Evolutionary conservation across 371 early-diverging fungal species (phyloP).

Genomic region (Zopfochytrium polystomum): DNA sequence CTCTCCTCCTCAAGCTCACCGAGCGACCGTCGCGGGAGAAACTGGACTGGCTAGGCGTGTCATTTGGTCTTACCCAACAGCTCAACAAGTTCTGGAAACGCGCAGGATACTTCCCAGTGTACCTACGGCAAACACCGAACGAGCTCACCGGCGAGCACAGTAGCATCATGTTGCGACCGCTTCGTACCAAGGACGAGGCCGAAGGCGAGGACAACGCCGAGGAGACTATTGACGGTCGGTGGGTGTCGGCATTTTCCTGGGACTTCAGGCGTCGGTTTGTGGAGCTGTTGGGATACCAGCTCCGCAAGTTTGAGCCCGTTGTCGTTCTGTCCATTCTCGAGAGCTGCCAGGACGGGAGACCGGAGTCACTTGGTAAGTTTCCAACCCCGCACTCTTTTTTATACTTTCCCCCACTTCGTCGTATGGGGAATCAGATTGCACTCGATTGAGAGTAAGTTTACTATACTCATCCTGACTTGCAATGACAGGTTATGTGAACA

Average conservation of each 20-base stretch:
- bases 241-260: slow-evolving; percentile 48
- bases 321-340: slow-evolving; percentile 81
- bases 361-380: slow-evolving; percentile 11
- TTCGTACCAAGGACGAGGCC: slow-evolving; percentile 57
- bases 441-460: too few species aligned
- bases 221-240: slow-evolving; percentile 52
- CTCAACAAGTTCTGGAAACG: slow-evolving; percentile 98
- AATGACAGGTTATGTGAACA: slow-evolving; percentile 17
- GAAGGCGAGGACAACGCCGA: slow-evolving; percentile 42
- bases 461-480: slow-evolving; percentile 3
- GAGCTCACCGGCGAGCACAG: slow-evolving; percentile 98
- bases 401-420: slow-evolving; percentile 2
- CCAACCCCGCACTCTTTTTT: not conserved
- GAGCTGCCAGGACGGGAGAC: slow-evolving; percentile 51
- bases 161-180: slow-evolving; percentile 88
- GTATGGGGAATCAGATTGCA: too few species aligned
- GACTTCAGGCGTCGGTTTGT: slow-evolving; percentile 90
- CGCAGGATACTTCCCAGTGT: slow-evolving; percentile 87
- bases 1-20: slow-evolving; percentile 75
- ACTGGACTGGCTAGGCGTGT: slow-evolving; percentile 96
- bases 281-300: slow-evolving; percentile 81
- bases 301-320: slow-evolving; percentile 78
- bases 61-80: slow-evolving; percentile 86
- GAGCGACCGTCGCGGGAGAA: slow-evolving; percentile 70
- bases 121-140: slow-evolving; percentile 94